Conservation (phyloP, 192 early-diverging fungal species). For the Coemansia sp. region DNA sequence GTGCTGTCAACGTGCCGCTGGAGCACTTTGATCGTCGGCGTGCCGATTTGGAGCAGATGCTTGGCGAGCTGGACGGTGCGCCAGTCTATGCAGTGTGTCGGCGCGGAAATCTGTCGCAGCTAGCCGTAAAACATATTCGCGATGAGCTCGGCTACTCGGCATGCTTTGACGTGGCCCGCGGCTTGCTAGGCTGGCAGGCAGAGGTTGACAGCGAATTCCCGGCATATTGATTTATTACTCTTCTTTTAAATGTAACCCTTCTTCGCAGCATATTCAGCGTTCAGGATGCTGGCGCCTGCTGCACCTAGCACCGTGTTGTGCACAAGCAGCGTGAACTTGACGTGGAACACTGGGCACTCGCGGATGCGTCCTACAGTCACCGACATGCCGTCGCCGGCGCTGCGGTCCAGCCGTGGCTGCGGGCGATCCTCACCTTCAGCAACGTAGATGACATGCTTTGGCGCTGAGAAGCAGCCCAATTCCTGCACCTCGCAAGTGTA, state of each 20-base stretch:
- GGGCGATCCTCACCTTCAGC: slow-evolving; percentile 78
- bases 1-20: slow-evolving; percentile 63
- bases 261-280: slow-evolving; percentile 89
- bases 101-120: slow-evolving; percentile 85
- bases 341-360: slow-evolving; percentile 80
- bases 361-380: slow-evolving; percentile 93
- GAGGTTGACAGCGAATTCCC: slow-evolving; percentile 80
- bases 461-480: slow-evolving; percentile 76
- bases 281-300: slow-evolving; percentile 88
- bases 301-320: slow-evolving; percentile 98
- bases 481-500: slow-evolving; percentile 83
- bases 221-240: slow-evolving; percentile 58
- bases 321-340: slow-evolving; percentile 85
- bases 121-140: slow-evolving; percentile 76
- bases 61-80: slow-evolving; percentile 30
- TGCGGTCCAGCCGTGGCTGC: slow-evolving; percentile 91
- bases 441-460: slow-evolving; percentile 72
- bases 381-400: slow-evolving; percentile 77
- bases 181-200: slow-evolving; percentile 72
- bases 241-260: slow-evolving; percentile 57
- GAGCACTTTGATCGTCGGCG: slow-evolving; percentile 30
- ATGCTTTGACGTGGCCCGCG: slow-evolving; percentile 80
- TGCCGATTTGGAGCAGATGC: slow-evolving; percentile 39
- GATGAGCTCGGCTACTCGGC: slow-evolving; percentile 58
- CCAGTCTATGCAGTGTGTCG: slow-evolving; percentile 84